phyloP scores from a whole-genome alignment of 2,329 filamentous ascomycete species.

The Sporothrix dimorphospora region DNA sequence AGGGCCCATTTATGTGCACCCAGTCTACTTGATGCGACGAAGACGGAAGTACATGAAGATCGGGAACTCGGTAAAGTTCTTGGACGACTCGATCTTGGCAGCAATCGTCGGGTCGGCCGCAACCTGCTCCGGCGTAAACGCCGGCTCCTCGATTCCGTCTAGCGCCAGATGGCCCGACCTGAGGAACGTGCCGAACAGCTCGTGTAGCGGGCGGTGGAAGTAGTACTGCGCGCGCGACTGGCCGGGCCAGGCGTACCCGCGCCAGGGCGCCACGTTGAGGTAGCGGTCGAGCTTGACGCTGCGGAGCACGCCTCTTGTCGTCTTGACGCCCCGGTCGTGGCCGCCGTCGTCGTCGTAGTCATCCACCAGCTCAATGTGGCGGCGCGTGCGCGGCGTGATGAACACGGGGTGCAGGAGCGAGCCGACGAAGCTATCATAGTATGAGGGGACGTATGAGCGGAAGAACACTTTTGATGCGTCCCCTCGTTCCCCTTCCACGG shows the following conservation, averaged over 20 bases:
- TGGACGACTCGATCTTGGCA: constrained; percentile 38
- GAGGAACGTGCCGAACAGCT: constrained; percentile 51
- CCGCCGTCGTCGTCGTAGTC: constrained; percentile 35
- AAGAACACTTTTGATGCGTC: background rate
- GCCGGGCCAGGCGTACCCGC: constrained; percentile 43
- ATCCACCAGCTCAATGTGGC: constrained; percentile 45
- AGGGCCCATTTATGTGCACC: too few species aligned
- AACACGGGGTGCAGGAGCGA: constrained; percentile 54
- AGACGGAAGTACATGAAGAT: constrained; percentile 43
- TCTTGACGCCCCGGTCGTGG: background rate
- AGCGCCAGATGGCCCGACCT: constrained; percentile 45
- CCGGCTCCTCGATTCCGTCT: constrained; percentile 52
- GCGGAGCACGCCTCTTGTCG: constrained; percentile 42
- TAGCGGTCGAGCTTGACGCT: constrained; percentile 48
- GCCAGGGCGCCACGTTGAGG: constrained; percentile 46
- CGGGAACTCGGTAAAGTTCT: constrained; percentile 45
- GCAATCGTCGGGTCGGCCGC: constrained; percentile 37
- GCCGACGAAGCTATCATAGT: constrained; percentile 44
- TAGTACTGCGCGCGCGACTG: constrained; percentile 39
- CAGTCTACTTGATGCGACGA: constrained; percentile 29
- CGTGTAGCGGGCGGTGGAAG: constrained; percentile 43
- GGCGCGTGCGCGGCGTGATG: constrained; percentile 49
- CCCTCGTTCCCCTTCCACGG: background rate
- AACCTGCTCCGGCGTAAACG: constrained; percentile 42
- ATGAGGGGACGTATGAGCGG: background rate